These are phyloP conservation scores for Eimeria acervulina DNA, from an alignment of 169 alveolate species.

Conservation along the genomic window DNA sequence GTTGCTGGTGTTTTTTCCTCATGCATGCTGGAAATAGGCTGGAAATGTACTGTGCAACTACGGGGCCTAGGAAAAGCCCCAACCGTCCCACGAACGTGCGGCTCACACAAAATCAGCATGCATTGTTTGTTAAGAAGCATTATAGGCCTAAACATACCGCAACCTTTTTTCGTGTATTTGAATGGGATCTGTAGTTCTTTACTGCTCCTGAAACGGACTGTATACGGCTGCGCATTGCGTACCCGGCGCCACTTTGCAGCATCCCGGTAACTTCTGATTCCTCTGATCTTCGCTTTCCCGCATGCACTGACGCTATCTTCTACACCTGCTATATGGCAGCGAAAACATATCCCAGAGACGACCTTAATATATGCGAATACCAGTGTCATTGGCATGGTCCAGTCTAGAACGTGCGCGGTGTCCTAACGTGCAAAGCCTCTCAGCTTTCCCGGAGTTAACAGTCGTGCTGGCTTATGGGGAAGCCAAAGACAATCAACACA, in stretches of 20 bases:
- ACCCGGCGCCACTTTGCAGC: background rate
- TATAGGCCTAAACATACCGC: background rate
- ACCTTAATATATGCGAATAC: background rate
- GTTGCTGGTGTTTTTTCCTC: background rate
- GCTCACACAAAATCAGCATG: background rate
- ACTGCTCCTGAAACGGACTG: background rate
- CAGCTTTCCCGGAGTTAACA: background rate
- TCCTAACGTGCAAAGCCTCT: background rate
- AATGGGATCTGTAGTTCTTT: background rate
- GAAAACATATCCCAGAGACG: background rate
- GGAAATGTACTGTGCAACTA: background rate
- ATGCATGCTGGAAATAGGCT: background rate
- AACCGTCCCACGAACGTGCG: background rate
- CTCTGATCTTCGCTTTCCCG: background rate
- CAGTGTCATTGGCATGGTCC: background rate
- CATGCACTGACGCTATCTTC: background rate
- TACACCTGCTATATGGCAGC: too few species aligned
- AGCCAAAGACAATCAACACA: background rate
- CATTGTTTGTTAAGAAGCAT: background rate
- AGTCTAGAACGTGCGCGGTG: background rate
- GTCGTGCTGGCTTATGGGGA: background rate
- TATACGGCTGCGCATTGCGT: background rate
- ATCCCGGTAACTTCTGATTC: background rate
- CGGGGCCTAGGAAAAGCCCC: slow-evolving; percentile 67
- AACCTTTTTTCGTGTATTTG: background rate